Evolutionary conservation across 768 basidiomycete species (phyloP).

Genomic region (Trametes sanguinea): DNA sequence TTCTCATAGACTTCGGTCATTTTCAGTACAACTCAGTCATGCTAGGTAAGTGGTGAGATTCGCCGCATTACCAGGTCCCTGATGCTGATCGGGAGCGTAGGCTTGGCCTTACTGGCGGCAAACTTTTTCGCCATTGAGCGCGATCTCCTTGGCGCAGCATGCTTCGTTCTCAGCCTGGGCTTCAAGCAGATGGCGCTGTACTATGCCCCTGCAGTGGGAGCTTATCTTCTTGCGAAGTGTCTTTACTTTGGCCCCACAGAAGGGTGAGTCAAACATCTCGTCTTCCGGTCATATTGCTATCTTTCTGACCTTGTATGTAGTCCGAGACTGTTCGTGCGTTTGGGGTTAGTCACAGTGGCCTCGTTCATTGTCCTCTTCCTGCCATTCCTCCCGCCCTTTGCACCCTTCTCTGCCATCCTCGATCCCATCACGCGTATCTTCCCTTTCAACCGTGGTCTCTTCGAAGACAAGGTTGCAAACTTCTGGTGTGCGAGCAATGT

Average conservation of each 20-base stretch:
- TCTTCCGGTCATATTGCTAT: neutral
- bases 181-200: slow-evolving; percentile 98
- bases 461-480: slow-evolving; percentile 96
- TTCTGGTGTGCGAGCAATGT: slow-evolving; percentile 96
- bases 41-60: slow-evolving; percentile 58
- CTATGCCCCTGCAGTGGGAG: slow-evolving; percentile 90
- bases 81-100: slow-evolving; percentile 35
- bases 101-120: slow-evolving; percentile 68
- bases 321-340: slow-evolving; percentile 59
- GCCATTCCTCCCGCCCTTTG: slow-evolving; percentile 77
- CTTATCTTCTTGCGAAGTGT: slow-evolving; percentile 89
- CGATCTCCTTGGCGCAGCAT: slow-evolving; percentile 76
- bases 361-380: slow-evolving; percentile 73
- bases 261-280: slow-evolving; percentile 56
- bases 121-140: slow-evolving; percentile 67
- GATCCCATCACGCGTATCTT: slow-evolving; percentile 82
- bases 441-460: slow-evolving; percentile 86
- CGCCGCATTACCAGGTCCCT: neutral
- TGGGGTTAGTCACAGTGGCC: slow-evolving; percentile 60
- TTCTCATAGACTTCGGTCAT: slow-evolving; percentile 89
- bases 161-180: slow-evolving; percentile 81
- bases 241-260: slow-evolving; percentile 67
- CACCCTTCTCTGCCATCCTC: slow-evolving; percentile 46
- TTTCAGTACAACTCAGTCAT: slow-evolving; percentile 96
- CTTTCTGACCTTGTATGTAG: slow-evolving; percentile 17